Percentiles rank a stretch among this genome's conserved stretches.
Conservation (phyloP, 2,329 filamentous ascomycete species). For the Botrytis porri region DNA sequence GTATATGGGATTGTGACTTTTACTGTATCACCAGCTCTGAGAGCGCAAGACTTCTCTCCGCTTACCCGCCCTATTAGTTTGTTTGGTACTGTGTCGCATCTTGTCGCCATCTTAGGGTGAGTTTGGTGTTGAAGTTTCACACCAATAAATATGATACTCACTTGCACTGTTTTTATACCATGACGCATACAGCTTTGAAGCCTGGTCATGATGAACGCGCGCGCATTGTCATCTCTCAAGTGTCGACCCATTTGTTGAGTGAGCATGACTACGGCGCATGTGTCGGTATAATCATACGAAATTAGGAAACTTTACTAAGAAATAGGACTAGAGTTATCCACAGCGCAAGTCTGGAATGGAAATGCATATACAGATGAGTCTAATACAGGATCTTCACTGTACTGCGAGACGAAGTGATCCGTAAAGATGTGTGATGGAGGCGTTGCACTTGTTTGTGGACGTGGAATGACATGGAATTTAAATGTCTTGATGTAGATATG, state of each 20-base stretch:
- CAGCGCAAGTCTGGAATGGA: background rate
- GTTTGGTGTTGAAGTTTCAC: background rate
- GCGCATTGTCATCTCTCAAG: background rate
- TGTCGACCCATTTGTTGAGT: background rate
- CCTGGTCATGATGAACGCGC: background rate
- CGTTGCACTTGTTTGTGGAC: background rate
- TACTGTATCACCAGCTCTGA: background rate
- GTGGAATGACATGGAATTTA: background rate
- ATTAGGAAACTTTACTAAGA: background rate
- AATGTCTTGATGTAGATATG: background rate
- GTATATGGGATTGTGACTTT: rapidly evolving
- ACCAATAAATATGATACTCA: background rate
- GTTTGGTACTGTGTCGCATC: background rate
- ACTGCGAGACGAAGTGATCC: background rate
- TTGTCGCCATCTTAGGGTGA: background rate
- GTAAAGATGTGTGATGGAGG: background rate
- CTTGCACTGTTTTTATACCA: background rate
- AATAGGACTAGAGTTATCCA: background rate
- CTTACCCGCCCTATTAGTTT: background rate
- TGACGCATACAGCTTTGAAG: background rate
- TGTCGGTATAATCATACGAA: background rate
- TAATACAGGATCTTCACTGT: background rate
- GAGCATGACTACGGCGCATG: background rate
- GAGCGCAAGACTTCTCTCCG: background rate
- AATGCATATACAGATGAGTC: background rate